phyloP scores from a whole-genome alignment of 2,329 filamentous ascomycete genomes.

The Talaromyces sp. region DNA sequence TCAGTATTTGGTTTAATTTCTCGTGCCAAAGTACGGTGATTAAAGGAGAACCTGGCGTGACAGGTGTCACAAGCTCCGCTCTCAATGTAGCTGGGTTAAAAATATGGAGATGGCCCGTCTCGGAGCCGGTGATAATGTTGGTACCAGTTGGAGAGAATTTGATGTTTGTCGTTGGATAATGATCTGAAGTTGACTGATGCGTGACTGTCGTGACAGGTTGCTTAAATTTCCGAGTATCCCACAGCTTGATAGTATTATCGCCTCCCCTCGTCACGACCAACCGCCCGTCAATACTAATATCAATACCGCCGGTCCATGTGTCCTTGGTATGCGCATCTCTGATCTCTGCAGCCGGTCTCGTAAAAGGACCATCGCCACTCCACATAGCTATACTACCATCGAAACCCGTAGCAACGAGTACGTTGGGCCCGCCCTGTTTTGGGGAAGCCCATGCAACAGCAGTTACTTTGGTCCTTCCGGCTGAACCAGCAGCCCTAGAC shows the following conservation, averaged over 20 bases:
- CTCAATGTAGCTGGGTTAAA: conserved; percentile 86
- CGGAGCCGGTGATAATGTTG: conserved; percentile 83
- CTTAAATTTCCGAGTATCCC: conserved; percentile 96
- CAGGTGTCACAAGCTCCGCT: conserved; percentile 75
- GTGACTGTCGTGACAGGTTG: conserved; percentile 72
- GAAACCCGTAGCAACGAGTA: conserved; percentile 75
- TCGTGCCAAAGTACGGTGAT: conserved; percentile 87
- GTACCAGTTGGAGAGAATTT: conserved; percentile 78
- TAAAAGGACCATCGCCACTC: conserved; percentile 79
- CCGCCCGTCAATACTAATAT: conserved; percentile 84
- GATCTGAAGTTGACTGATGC: conserved; percentile 74
- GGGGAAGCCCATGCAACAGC: conserved; percentile 79
- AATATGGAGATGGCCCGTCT: conserved; percentile 80
- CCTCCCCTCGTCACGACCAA: conserved; percentile 87
- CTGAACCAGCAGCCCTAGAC: conserved; percentile 78
- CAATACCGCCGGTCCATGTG: conserved; percentile 88
- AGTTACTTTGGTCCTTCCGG: conserved; percentile 89
- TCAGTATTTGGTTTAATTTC: conserved; percentile 93
- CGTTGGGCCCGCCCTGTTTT: conserved; percentile 67
- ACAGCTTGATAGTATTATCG: conserved; percentile 88
- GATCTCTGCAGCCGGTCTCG: conserved; percentile 75
- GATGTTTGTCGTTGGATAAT: conserved; percentile 81
- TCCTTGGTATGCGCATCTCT: conserved; percentile 72
- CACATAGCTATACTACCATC: conserved; percentile 93
- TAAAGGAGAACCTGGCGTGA: conserved; percentile 78